A percentile compares a stretch with the other conserved stretches of the same genome.
Evolutionary conservation across 2,329 filamentous ascomycete genomes (phyloP).

Genomic region (Botrytis paeoniae): DNA sequence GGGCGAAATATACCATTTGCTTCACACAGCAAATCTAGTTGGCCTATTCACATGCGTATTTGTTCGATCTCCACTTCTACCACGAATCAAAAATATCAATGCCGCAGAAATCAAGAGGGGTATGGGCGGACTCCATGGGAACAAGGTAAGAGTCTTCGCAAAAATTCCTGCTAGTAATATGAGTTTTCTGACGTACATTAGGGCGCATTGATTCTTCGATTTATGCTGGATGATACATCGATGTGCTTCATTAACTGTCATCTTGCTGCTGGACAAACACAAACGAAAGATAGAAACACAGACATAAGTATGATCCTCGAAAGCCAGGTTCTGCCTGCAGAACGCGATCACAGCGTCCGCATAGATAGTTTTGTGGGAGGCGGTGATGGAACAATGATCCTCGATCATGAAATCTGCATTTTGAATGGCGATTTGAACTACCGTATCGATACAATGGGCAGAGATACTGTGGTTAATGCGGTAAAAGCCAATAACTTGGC

Average conservation of each 20-base stretch:
- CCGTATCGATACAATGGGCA: constrained; percentile 94
- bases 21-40: constrained; percentile 87
- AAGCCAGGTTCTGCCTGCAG: constrained; percentile 66
- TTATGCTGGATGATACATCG: constrained; percentile 89
- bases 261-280: constrained; percentile 87
- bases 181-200: constrained; percentile 33
- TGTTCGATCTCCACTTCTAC: constrained; percentile 74
- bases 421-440: constrained; percentile 97
- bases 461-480: constrained; percentile 85
- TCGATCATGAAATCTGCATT: constrained; percentile 97
- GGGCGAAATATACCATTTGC: constrained; percentile 74
- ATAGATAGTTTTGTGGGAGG: constrained; percentile 82
- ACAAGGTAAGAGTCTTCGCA: constrained; percentile 58
- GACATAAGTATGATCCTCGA: constrained; percentile 91
- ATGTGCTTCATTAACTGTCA: constrained; percentile 97
- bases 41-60: constrained; percentile 96
- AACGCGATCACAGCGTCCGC: constrained; percentile 63
- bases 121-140: constrained; percentile 92
- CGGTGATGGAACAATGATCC: constrained; percentile 91
- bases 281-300: constrained; percentile 87
- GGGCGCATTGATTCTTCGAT: constrained; percentile 87
- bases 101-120: constrained; percentile 89
- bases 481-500: constrained; percentile 75
- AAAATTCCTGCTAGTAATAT: not conserved
- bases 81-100: constrained; percentile 72